Conservation (phyloP, 371 early-diverging fungal species). For the Paraphysoderma sedebokerense region DNA sequence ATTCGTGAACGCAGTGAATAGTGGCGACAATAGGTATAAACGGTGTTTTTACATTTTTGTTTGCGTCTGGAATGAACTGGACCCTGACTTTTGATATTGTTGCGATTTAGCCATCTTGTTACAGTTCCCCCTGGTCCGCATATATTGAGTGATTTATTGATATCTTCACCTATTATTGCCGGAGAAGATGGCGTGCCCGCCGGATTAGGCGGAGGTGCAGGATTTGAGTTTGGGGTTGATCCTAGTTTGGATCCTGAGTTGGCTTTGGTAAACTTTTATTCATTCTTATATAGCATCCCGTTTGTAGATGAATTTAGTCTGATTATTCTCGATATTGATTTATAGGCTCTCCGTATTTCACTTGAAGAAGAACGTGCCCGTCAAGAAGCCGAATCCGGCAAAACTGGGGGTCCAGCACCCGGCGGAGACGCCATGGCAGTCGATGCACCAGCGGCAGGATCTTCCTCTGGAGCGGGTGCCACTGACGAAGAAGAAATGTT, state of each 20-base stretch:
- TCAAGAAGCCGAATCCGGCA: slow-evolving; percentile 46
- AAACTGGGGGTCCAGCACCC: slow-evolving; percentile 11
- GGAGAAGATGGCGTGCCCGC: slow-evolving; percentile 59
- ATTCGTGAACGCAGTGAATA: slow-evolving; percentile 75
- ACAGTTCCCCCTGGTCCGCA: slow-evolving; percentile 92
- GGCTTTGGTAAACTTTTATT: slow-evolving; percentile 45
- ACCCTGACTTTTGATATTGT: not conserved
- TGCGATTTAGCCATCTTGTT: slow-evolving; percentile 39
- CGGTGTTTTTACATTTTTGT: not conserved
- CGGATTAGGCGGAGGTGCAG: slow-evolving; percentile 26
- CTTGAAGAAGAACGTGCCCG: slow-evolving; percentile 91
- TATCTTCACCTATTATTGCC: slow-evolving; percentile 68
- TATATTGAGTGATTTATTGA: slow-evolving; percentile 72
- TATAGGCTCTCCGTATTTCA: slow-evolving; percentile 82
- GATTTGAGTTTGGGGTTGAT: slow-evolving; percentile 91
- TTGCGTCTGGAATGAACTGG: too few relatives aligned
- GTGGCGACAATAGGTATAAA: slow-evolving; percentile 62
- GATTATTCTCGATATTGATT: not conserved
- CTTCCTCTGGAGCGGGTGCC: slow-evolving; percentile 20
- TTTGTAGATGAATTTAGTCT: not conserved
- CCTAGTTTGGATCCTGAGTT: slow-evolving; percentile 90
- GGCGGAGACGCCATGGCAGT: slow-evolving; percentile 24
- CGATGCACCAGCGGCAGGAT: slow-evolving; percentile 17
- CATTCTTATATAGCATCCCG: too few relatives aligned
- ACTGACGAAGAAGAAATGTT: slow-evolving; percentile 32